Conservation (phyloP, 164 flowering plant genomes). For the Stephania cephalantha region DNA sequence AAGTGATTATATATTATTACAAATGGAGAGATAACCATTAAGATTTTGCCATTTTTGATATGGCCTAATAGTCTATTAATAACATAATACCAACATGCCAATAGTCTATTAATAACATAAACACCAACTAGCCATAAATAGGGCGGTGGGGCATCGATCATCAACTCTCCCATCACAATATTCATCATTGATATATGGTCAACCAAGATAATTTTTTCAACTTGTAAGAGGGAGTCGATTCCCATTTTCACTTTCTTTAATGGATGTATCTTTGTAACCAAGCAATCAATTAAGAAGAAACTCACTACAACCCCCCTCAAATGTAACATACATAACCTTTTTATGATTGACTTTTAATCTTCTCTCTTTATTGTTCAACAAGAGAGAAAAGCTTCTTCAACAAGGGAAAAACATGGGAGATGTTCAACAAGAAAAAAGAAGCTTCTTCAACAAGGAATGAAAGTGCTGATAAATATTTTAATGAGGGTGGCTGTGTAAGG, state of each 20-base stretch:
- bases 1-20: background rate
- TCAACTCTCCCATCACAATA: slow-evolving; percentile 16
- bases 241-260: slow-evolving; percentile 7
- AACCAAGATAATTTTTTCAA: slow-evolving; percentile 17
- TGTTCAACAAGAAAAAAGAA: too few relatives aligned
- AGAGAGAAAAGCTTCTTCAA: too few relatives aligned
- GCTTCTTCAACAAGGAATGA: too few relatives aligned
- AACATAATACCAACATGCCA: too few relatives aligned
- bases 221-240: slow-evolving; percentile 17
- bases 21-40: background rate
- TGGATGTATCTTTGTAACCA: slow-evolving; percentile 10
- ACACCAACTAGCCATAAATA: slow-evolving; percentile 14
- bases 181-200: slow-evolving; percentile 14
- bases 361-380: background rate
- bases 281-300: slow-evolving; percentile 21
- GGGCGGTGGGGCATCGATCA: slow-evolving; percentile 9
- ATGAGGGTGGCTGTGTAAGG: too few relatives aligned
- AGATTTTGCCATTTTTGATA: background rate
- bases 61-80: background rate
- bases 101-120: background rate
- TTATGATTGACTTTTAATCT: background rate
- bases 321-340: background rate
- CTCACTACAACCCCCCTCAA: background rate
- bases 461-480: too few relatives aligned
- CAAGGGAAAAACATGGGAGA: too few relatives aligned